These are phyloP conservation scores for Ogataea nitratoaversa DNA, from an alignment of 805 yeast genomes.

Conservation along the genomic window DNA sequence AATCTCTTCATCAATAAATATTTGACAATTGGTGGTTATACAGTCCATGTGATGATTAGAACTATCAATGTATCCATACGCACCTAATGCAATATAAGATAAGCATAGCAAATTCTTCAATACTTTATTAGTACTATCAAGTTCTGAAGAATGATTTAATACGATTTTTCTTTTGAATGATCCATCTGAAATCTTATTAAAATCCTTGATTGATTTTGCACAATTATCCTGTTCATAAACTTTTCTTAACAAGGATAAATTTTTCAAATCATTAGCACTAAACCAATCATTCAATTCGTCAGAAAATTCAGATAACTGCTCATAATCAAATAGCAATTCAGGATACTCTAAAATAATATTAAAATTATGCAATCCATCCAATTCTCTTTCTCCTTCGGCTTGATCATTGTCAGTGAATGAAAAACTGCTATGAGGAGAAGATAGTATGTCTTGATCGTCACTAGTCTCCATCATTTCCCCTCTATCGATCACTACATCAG, in stretches of 20 bases:
- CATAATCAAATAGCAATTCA: constrained; percentile 38
- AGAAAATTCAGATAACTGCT: constrained; percentile 32
- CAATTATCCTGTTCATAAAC: constrained; percentile 4
- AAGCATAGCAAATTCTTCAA: constrained; percentile 18
- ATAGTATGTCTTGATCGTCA: constrained; percentile 26
- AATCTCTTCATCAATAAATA: constrained; percentile 15
- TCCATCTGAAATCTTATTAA: neutral
- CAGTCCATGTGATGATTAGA: constrained; percentile 18
- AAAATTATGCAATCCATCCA: constrained; percentile 31
- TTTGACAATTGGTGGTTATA: constrained; percentile 22
- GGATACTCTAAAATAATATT: constrained; percentile 36
- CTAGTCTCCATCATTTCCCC: constrained; percentile 30
- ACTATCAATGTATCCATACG: constrained; percentile 20
- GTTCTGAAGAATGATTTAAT: neutral
- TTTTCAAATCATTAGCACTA: constrained; percentile 26
- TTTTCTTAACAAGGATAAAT: constrained; percentile 14
- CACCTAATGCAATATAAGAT: constrained; percentile 29
- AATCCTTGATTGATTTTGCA: too few relatives aligned
- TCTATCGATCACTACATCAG: constrained; percentile 27
- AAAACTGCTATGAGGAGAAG: constrained; percentile 28
- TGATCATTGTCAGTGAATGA: constrained; percentile 21
- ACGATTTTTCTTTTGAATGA: neutral
- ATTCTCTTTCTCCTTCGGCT: constrained; percentile 25
- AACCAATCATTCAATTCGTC: constrained; percentile 42
- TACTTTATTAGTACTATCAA: neutral